Evolutionary conservation across 306 rosid genomes (phyloP).

Genomic region (Crotalaria pallida): DNA sequence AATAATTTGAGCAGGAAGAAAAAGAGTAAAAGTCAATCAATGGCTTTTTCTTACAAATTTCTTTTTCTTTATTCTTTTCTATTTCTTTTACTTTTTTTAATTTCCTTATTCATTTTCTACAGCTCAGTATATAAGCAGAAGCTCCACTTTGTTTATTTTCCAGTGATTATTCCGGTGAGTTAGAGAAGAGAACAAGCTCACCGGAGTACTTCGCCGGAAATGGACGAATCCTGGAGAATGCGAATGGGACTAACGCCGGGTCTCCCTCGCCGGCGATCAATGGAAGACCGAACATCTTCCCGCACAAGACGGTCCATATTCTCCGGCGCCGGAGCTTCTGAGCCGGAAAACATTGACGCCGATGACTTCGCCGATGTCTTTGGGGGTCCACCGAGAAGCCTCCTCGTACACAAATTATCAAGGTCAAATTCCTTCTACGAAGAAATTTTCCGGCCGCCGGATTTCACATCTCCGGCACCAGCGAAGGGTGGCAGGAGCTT

Average conservation of each 20-base stretch:
- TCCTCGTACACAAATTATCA: constrained; percentile 43
- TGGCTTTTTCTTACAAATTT: constrained; percentile 11
- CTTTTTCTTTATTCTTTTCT: not conserved
- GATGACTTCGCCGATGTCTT: constrained; percentile 77
- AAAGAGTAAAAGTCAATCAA: constrained; percentile 30
- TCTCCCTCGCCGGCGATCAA: constrained; percentile 60
- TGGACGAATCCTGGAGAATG: constrained; percentile 85
- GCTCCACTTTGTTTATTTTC: constrained; percentile 12
- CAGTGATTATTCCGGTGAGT: constrained; percentile 16
- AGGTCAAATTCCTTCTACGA: constrained; percentile 53
- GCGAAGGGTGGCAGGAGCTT: constrained; percentile 39
- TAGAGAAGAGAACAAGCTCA: not conserved
- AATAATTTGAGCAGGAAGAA: not conserved
- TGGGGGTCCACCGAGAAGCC: constrained; percentile 81
- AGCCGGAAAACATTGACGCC: constrained; percentile 32
- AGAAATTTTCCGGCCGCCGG: constrained; percentile 57
- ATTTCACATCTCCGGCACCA: constrained; percentile 7
- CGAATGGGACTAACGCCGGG: constrained; percentile 50
- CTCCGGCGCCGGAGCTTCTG: not conserved
- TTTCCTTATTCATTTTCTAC: not conserved
- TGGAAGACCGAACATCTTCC: constrained; percentile 36
- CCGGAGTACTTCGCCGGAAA: constrained; percentile 24
- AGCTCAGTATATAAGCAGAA: constrained; percentile 23
- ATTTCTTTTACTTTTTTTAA: not conserved
- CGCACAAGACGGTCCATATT: constrained; percentile 28